Conservation (phyloP, 2,329 filamentous ascomycete species). For the Alternaria sp. region DNA sequence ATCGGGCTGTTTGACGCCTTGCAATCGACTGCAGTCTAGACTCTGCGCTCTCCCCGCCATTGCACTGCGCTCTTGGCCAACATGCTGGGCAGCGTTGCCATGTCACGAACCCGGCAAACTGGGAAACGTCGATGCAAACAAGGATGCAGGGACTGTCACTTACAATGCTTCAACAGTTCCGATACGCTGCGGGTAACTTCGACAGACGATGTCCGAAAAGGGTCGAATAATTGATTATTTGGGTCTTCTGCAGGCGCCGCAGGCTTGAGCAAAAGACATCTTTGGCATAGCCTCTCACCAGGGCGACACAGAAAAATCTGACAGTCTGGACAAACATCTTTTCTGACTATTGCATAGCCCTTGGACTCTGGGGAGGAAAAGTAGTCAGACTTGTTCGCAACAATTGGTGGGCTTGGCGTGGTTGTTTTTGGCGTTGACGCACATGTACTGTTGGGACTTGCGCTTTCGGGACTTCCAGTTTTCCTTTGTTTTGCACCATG, state of each 20-base stretch:
- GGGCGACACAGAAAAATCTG: slow-evolving; percentile 39
- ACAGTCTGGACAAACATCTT: slow-evolving; percentile 40
- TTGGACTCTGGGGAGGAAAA: slow-evolving; percentile 26
- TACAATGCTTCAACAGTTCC: slow-evolving; percentile 49
- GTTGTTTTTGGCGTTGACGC: slow-evolving; percentile 44
- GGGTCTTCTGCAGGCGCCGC: slow-evolving; percentile 30
- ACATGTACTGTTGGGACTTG: slow-evolving; percentile 40
- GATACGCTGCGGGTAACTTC: slow-evolving; percentile 37
- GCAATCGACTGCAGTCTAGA: neutral
- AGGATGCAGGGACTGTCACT: slow-evolving; percentile 30
- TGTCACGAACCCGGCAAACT: slow-evolving; percentile 21
- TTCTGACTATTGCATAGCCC: slow-evolving; percentile 26
- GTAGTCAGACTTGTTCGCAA: slow-evolving; percentile 26
- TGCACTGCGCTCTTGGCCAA: neutral
- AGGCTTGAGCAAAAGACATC: slow-evolving; percentile 35
- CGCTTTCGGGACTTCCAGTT: slow-evolving; percentile 27
- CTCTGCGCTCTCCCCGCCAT: neutral
- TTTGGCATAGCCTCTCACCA: slow-evolving; percentile 42
- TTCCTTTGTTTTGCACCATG: slow-evolving; percentile 44
- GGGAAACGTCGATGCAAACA: slow-evolving; percentile 11
- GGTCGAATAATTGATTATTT: slow-evolving; percentile 43
- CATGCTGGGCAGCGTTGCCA: slow-evolving; percentile 3
- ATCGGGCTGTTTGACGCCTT: neutral
- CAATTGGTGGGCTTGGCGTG: slow-evolving; percentile 42
- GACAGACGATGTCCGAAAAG: slow-evolving; percentile 42